A percentile compares a stretch with the other conserved stretches of the same genome.
These are phyloP conservation scores for Tricholoma flavovirens DNA, from an alignment of 768 basidiomycete species.

Conservation along the genomic window DNA sequence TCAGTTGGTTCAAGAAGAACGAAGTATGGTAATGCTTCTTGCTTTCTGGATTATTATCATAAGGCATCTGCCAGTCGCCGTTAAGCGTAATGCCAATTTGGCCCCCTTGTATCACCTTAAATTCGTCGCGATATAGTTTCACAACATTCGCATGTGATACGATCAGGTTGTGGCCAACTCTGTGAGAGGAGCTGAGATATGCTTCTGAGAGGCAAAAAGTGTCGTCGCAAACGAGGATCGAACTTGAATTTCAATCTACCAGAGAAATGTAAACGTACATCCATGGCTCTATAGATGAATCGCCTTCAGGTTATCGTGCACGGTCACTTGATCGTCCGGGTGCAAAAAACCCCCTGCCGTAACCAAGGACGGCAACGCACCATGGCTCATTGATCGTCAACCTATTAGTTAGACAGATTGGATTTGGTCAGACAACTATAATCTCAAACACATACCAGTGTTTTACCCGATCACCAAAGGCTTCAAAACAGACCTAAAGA, in stretches of 20 bases:
- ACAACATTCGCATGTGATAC: slow-evolving; percentile 65
- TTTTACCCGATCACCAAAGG: slow-evolving; percentile 73
- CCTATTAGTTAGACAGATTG: slow-evolving; percentile 30
- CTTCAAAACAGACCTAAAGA: slow-evolving; percentile 60
- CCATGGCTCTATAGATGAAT: slow-evolving; percentile 65
- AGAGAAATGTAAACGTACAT: slow-evolving; percentile 37
- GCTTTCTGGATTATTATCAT: slow-evolving; percentile 66
- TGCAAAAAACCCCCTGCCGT: slow-evolving; percentile 65
- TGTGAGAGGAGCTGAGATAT: slow-evolving; percentile 17
- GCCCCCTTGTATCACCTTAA: slow-evolving; percentile 57
- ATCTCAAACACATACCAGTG: slow-evolving; percentile 42
- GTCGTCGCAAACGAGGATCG: background rate
- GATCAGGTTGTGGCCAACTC: slow-evolving; percentile 63
- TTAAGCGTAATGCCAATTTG: slow-evolving; percentile 77
- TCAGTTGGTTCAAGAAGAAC: background rate
- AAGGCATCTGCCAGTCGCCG: slow-evolving; percentile 72
- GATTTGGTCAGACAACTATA: slow-evolving; percentile 14
- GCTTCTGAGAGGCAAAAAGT: background rate
- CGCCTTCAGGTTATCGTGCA: slow-evolving; percentile 49
- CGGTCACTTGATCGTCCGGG: slow-evolving; percentile 67
- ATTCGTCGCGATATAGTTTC: slow-evolving; percentile 61
- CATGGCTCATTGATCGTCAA: slow-evolving; percentile 75
- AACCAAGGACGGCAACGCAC: slow-evolving; percentile 67
- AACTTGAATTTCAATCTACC: background rate
- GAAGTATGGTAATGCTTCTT: slow-evolving; percentile 19